A percentile compares a stretch with the other conserved stretches of the same genome.
These are phyloP conservation scores for Apostasia shenzhenica DNA, from an alignment of 106 monocot genomes.

Conservation along the genomic window DNA sequence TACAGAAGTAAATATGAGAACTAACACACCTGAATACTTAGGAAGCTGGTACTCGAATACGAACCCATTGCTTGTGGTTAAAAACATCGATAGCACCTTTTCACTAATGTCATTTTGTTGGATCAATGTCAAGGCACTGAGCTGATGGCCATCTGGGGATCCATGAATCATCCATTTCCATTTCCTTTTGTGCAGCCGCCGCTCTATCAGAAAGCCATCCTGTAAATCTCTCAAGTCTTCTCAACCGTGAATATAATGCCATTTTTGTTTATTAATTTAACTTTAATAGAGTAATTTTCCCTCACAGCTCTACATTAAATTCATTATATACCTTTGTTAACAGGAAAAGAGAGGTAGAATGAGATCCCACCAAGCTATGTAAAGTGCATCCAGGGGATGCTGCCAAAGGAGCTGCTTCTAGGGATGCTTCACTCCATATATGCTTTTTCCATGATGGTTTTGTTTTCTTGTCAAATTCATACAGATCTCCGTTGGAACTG, in stretches of 20 bases:
- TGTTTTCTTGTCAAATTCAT: slow-evolving; percentile 81
- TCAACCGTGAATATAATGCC: slow-evolving; percentile 8
- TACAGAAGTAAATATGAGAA: neutral
- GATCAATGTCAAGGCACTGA: slow-evolving; percentile 59
- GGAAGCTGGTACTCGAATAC: slow-evolving; percentile 76
- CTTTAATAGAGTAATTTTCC: neutral
- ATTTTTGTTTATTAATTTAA: neutral
- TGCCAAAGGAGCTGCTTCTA: slow-evolving; percentile 27
- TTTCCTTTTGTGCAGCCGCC: slow-evolving; percentile 79
- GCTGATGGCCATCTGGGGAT: slow-evolving; percentile 39
- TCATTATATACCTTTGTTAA: slow-evolving; percentile 56
- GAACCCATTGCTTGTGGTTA: slow-evolving; percentile 51
- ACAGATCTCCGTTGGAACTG: slow-evolving; percentile 82
- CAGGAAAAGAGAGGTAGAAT: slow-evolving; percentile 77
- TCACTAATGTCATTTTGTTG: slow-evolving; percentile 38
- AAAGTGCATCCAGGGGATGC: slow-evolving; percentile 39
- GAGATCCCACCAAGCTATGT: slow-evolving; percentile 40
- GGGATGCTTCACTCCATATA: slow-evolving; percentile 45
- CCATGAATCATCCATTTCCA: slow-evolving; percentile 87
- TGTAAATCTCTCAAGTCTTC: slow-evolving; percentile 41
- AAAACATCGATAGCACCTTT: slow-evolving; percentile 36
- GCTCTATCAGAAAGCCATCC: slow-evolving; percentile 75
- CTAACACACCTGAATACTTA: slow-evolving; percentile 44
- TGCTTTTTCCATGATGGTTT: slow-evolving; percentile 94
- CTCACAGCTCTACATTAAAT: neutral